phyloP scores from a whole-genome alignment of 129 eudicot species.

The Heracleum sosnowskyi region DNA sequence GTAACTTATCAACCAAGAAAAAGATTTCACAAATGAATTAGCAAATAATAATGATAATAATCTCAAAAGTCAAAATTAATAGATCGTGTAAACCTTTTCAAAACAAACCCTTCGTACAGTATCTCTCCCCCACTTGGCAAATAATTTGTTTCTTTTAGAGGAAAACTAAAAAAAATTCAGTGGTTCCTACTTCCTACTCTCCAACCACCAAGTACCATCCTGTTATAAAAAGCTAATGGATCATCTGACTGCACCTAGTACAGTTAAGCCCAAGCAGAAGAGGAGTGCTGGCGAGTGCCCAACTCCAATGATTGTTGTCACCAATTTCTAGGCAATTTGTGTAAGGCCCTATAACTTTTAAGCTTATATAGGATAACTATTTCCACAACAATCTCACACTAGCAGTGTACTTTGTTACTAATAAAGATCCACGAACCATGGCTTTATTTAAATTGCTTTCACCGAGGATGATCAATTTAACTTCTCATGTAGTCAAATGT shows the following conservation, averaged over 20 bases:
- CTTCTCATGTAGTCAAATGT: background rate
- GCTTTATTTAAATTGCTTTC: background rate
- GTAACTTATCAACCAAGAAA: background rate
- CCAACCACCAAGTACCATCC: background rate
- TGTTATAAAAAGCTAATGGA: background rate
- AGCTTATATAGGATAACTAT: background rate
- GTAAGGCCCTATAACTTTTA: background rate
- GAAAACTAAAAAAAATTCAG: background rate
- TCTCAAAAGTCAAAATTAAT: background rate
- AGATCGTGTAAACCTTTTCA: background rate
- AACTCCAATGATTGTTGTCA: background rate
- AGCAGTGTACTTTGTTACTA: background rate
- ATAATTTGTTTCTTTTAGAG: background rate
- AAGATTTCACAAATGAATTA: background rate
- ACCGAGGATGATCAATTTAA: background rate
- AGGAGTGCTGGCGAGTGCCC: background rate
- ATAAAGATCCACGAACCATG: background rate
- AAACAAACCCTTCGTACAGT: background rate
- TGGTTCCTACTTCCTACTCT: background rate
- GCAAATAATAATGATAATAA: background rate
- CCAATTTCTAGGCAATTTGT: background rate
- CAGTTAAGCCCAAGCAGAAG: background rate
- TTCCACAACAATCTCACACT: background rate
- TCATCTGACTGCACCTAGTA: background rate
- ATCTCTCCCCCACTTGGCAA: background rate